Evolutionary conservation across 2,329 filamentous ascomycete genomes (phyloP), one percentile per base, ranked within the genome.

Genomic region (Stachybotrys chartarum): DNA sequence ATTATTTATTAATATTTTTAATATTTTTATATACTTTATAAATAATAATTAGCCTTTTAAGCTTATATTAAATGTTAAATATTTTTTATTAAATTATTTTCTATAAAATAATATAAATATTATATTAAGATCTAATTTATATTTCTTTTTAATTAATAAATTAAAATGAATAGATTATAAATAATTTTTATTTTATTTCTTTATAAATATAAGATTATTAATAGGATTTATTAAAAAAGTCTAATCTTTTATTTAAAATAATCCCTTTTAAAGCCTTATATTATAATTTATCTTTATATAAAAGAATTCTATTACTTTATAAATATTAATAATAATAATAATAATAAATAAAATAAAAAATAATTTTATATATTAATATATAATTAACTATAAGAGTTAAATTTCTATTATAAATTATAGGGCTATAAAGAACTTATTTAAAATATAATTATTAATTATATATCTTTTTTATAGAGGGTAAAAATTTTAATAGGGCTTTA

Each of bases 51-150:
- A 7, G 12, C 7, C n/a, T 47, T 8, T n/a, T 16, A 47, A 18
- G n/a, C 14, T n/a, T 8, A 18, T n/a, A 47, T 47, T 47, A 16
- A 7, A 24, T 47, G 30, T 47, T 12, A 53, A 31, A 47, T 47
- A 46, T 31, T n/a, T n/a, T n/a, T n/a, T n/a, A n/a, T n/a, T n/a
- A n/a, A n/a, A n/a, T n/a, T n/a, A 14, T 30, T 42, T 10, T 3
- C 17, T 53, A 30, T 53, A 7, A 24, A 11, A 16, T n/a, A n/a
- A 47, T 47, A 47, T 47, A 17, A 7, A 47, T 17, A 24, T 47
- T 17, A 54, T 18, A 45, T 54, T 47, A 14, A 47, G 30, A 47
- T 24, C n/a, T n/a, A n/a, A 48, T 17, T 50, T 52, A 55, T 55
- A 52, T 45, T 39, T 7, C 7, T 39, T 39, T 39, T 12, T 39